Conservation (phyloP, 192 early-diverging fungal species). For the Podochytrium sp. region DNA sequence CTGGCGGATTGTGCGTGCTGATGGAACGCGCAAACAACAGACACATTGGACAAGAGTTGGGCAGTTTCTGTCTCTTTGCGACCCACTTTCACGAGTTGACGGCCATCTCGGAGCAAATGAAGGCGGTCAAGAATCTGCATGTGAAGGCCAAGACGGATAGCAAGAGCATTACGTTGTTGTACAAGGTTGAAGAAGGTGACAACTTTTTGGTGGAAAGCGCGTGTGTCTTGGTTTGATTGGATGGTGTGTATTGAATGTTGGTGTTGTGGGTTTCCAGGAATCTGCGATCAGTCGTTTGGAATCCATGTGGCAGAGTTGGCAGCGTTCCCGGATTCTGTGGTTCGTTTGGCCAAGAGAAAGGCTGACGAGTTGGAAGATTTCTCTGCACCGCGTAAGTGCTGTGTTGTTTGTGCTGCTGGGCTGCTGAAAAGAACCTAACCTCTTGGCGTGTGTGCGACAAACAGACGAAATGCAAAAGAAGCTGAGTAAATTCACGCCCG, state of each 20-base stretch:
- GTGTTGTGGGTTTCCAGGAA: constrained; percentile 58
- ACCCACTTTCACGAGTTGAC: constrained; percentile 99
- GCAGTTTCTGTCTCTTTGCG: constrained; percentile 85
- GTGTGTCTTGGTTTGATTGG: too few species aligned
- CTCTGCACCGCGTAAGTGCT: constrained; percentile 48
- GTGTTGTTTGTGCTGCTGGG: background rate
- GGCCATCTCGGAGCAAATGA: constrained; percentile 68
- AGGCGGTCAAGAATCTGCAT: constrained; percentile 84
- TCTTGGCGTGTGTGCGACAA: too few species aligned
- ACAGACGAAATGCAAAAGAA: constrained; percentile 23
- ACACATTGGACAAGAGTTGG: constrained; percentile 69
- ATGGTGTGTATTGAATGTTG: too few species aligned
- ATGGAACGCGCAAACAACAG: too few species aligned
- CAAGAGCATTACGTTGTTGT: constrained; percentile 79
- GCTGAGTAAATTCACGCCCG: constrained; percentile 42
- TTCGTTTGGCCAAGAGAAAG: constrained; percentile 83
- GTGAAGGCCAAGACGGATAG: constrained; percentile 67
- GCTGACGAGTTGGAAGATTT: constrained; percentile 87
- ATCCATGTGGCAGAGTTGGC: constrained; percentile 97
- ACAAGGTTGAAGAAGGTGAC: constrained; percentile 80
- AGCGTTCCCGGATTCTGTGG: constrained; percentile 82
- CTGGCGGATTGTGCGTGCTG: too few species aligned
- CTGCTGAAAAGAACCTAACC: too few species aligned
- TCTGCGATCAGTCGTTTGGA: constrained; percentile 96
- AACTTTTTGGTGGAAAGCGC: too few species aligned